Base-by-base conservation (phyloP, 2,329 filamentous ascomycete genomes). In the Alternaria conjuncta region DNA sequence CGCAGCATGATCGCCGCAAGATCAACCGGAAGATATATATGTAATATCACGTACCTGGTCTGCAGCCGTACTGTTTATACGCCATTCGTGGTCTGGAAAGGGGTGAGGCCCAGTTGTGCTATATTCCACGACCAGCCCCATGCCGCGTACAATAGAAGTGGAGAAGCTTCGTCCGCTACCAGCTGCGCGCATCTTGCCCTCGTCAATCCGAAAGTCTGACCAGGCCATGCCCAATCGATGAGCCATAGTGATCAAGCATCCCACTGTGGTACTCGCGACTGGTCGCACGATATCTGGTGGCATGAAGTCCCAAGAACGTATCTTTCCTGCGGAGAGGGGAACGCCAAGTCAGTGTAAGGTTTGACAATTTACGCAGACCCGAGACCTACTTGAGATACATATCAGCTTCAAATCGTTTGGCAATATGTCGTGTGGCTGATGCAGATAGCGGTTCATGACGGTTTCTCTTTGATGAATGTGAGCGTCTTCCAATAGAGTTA, bases 211-310 rank as follows among this genome's bases (percentile, higher is more conserved):
- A 2, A 55, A 41, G 2, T 66, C 60, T 30, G 30, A 2, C 58
- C 61, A 64, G 1, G 43, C 18, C 64, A 60, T 67, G 2, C 41
- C 51, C 25, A 62, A 18, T 0, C 64, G 59, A 18, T 67, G 30
- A 9, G 55, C 58, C n/a, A 67, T 47, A 18, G 36, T 47, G 4
- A 67, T 32, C 13, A 67, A 26, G 6, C 36, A 55, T 0, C 62
- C 61, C 0, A 67, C 0, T 1, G 58, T 64, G 0, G 59, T 67
- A 12, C 57, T 67, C 1, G 62, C 62, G 6, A 65, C 6, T 5
- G 64, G 62, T 1, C 64, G 53, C 2, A 65, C 64, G 4, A 62
- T 50, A 2, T 67, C 64, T 23, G 64, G 62, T 0, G 64, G 64
- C 64, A 62, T 65, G 4, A 64, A 60, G 12, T 65, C 64, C 61